Evolutionary conservation across 257 asterid species (phyloP).

Genomic region (Solanum etuberosum): DNA sequence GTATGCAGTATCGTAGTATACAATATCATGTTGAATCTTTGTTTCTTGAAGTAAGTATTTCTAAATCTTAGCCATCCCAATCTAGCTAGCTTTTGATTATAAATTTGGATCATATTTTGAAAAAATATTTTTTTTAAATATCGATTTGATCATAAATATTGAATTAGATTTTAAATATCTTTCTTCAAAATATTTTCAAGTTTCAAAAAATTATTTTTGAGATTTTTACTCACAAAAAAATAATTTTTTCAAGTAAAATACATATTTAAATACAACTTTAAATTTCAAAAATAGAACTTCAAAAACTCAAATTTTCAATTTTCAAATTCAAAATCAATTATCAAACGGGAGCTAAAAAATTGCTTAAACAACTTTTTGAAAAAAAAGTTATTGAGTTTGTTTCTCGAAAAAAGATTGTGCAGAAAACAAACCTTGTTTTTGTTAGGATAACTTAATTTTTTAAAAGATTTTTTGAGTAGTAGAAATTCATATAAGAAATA

Average conservation of each 20-base stretch:
- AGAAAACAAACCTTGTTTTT: no score
- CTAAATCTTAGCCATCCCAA: background rate
- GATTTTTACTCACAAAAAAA: no score
- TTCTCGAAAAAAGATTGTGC: background rate
- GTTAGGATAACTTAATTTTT: background rate
- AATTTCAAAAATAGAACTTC: background rate
- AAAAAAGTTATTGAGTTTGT: background rate
- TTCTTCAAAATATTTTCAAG: background rate
- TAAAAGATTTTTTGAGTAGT: background rate
- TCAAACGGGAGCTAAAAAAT: background rate
- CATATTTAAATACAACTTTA: no score
- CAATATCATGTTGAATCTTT: background rate
- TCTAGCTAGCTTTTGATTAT: background rate
- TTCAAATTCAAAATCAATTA: background rate
- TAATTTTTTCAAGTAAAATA: background rate
- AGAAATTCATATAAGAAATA: background rate
- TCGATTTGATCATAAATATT: background rate
- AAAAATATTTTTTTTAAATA: no score
- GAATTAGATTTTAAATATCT: background rate
- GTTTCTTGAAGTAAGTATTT: background rate
- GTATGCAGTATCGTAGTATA: no score
- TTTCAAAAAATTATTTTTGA: no score
- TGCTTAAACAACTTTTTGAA: background rate
- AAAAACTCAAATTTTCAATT: no score
- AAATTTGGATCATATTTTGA: no score